phyloP scores from a whole-genome alignment of 306 rosid species.

The Glycine soja region DNA sequence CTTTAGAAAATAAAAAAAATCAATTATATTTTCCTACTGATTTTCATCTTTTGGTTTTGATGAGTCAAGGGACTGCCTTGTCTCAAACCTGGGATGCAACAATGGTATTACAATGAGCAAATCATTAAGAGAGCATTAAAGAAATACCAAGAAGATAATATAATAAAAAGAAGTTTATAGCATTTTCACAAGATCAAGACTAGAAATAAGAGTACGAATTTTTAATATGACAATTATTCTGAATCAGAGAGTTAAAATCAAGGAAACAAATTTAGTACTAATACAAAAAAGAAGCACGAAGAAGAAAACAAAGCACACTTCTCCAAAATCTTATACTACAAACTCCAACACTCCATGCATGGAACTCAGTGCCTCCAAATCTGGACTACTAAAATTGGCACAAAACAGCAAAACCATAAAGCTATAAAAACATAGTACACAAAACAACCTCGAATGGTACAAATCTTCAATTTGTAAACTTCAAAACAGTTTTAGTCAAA shows the following conservation, averaged over 20 bases:
- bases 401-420: background rate
- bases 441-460: slow-evolving; percentile 6
- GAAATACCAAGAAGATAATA: no score
- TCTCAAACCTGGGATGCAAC: background rate
- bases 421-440: background rate
- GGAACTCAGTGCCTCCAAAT: slow-evolving; percentile 37
- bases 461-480: background rate
- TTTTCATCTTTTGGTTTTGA: background rate
- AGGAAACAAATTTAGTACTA: background rate
- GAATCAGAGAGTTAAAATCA: background rate
- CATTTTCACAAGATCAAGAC: background rate
- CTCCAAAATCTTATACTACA: slow-evolving; percentile 14
- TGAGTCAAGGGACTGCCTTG: background rate
- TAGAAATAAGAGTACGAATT: background rate
- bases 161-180: background rate
- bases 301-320: slow-evolving; percentile 19
- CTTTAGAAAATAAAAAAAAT: no score
- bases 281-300: background rate
- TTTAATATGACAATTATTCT: background rate
- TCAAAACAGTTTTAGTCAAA: background rate
- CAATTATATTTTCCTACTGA: background rate
- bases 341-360: slow-evolving; percentile 21
- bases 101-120: background rate
- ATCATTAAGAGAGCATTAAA: background rate
- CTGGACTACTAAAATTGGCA: background rate